A percentile compares a stretch with the other conserved stretches of the same genome.
Evolutionary conservation across 805 yeast species (phyloP).

Genomic region (Wickerhamiella australiensis): DNA sequence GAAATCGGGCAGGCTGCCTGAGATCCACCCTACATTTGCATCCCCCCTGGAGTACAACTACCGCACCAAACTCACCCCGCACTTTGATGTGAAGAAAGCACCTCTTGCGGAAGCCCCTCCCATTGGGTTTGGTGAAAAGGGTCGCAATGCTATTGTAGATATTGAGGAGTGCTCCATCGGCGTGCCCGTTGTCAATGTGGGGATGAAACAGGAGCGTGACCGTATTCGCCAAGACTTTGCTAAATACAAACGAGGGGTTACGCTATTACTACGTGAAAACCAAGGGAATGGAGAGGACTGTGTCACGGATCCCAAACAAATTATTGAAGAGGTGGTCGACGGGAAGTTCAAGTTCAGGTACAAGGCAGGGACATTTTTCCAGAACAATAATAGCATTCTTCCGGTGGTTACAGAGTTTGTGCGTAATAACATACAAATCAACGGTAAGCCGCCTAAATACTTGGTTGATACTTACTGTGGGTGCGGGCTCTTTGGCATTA

Average conservation of each 20-base stretch:
- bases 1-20: slow-evolving; percentile 36
- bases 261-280: slow-evolving; percentile 54
- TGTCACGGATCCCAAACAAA: slow-evolving; percentile 63
- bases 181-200: slow-evolving; percentile 62
- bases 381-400: slow-evolving; percentile 82
- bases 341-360: slow-evolving; percentile 56
- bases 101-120: slow-evolving; percentile 43
- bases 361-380: slow-evolving; percentile 93
- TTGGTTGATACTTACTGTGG: slow-evolving; percentile 95
- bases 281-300: slow-evolving; percentile 38
- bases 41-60: slow-evolving; percentile 70
- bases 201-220: slow-evolving; percentile 56
- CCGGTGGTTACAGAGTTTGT: slow-evolving; percentile 78
- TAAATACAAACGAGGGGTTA: slow-evolving; percentile 65
- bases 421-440: slow-evolving; percentile 47
- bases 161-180: slow-evolving; percentile 92
- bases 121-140: slow-evolving; percentile 82
- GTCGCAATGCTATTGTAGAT: slow-evolving; percentile 57
- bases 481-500: slow-evolving; percentile 81
- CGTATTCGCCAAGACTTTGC: slow-evolving; percentile 39
- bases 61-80: slow-evolving; percentile 92
- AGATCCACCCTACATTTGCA: slow-evolving; percentile 48
- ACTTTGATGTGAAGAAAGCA: slow-evolving; percentile 54
- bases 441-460: slow-evolving; percentile 39
- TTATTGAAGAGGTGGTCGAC: slow-evolving; percentile 63